Percentiles rank a stretch among this genome's conserved stretches.
These are phyloP conservation scores for Astrothelium subdiscretum DNA, from an alignment of 495 filamentous ascomycete species.

Conservation along the genomic window DNA sequence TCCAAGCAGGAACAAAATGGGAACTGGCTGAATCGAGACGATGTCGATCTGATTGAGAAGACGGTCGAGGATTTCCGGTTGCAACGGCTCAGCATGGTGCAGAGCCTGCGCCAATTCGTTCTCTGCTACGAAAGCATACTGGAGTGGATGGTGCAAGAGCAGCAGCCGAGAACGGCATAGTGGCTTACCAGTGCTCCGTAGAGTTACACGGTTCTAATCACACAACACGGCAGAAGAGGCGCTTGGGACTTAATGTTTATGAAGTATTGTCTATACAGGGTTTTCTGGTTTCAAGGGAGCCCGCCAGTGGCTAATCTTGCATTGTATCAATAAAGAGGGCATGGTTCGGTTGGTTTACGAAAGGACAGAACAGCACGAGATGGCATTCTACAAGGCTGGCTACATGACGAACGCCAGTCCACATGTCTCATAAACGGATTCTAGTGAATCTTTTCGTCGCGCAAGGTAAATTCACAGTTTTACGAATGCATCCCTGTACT, in stretches of 20 bases:
- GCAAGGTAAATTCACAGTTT: too few relatives aligned
- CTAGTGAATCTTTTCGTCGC: too few relatives aligned
- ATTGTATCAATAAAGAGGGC: background rate
- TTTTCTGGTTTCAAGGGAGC: background rate
- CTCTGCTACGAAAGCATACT: slow-evolving; percentile 92
- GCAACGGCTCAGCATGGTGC: slow-evolving; percentile 92
- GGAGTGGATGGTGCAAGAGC: slow-evolving; percentile 63
- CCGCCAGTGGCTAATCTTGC: background rate
- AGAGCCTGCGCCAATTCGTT: slow-evolving; percentile 87
- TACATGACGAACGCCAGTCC: background rate
- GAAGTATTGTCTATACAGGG: background rate
- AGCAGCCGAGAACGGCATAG: background rate
- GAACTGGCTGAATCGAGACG: slow-evolving; percentile 43
- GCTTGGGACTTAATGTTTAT: background rate
- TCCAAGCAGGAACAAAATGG: slow-evolving; percentile 10
- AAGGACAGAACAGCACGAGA: background rate
- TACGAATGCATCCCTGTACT: too few relatives aligned
- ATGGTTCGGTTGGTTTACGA: background rate
- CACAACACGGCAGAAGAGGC: too few relatives aligned
- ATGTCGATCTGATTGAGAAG: slow-evolving; percentile 65
- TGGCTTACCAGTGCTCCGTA: too few relatives aligned
- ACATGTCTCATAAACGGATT: too few relatives aligned
- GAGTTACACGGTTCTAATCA: too few relatives aligned
- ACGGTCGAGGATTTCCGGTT: slow-evolving; percentile 81
- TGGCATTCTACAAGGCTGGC: background rate